Conservation (phyloP, 2,329 filamentous ascomycete species). For the Monosporascus sp. region DNA sequence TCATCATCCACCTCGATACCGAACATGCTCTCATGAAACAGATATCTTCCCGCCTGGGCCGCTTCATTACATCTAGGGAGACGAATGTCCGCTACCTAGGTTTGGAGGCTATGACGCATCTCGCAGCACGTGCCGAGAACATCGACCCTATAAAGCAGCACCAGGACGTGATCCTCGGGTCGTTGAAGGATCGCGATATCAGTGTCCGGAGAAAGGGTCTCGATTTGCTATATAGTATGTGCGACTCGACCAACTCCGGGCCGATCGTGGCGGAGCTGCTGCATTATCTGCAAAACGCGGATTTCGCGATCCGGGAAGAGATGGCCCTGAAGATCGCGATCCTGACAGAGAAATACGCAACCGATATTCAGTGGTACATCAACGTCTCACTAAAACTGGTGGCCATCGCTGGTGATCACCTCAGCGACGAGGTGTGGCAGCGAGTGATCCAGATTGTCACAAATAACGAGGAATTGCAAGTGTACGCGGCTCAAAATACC, state of each 20-base stretch:
- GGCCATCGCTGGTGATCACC: constrained; percentile 94
- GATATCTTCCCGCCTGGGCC: constrained; percentile 83
- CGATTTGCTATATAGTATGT: constrained; percentile 99
- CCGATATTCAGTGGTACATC: constrained; percentile 98
- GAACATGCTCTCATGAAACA: constrained; percentile 94
- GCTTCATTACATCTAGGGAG: constrained; percentile 94
- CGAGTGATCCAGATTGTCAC: constrained; percentile 98
- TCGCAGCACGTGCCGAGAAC: constrained; percentile 88
- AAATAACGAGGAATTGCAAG: constrained; percentile 96
- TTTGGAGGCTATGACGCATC: constrained; percentile 95
- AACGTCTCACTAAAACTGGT: constrained; percentile 93
- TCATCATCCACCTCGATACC: constrained; percentile 95
- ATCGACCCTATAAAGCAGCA: constrained; percentile 97
- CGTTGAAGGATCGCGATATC: constrained; percentile 91
- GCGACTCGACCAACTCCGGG: constrained; percentile 88
- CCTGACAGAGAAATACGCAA: constrained; percentile 95
- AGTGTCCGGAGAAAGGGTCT: constrained; percentile 93
- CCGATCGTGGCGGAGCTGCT: constrained; percentile 90
- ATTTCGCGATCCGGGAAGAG: constrained; percentile 96
- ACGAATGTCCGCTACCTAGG: constrained; percentile 97
- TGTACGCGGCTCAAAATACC: constrained; percentile 92
- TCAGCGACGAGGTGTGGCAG: constrained; percentile 99
- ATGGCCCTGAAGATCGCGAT: constrained; percentile 99
- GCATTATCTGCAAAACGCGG: constrained; percentile 90
- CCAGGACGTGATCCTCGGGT: constrained; percentile 91